Conservation (phyloP, 2,329 filamentous ascomycete species). For the Cryphonectria nitschkei region DNA sequence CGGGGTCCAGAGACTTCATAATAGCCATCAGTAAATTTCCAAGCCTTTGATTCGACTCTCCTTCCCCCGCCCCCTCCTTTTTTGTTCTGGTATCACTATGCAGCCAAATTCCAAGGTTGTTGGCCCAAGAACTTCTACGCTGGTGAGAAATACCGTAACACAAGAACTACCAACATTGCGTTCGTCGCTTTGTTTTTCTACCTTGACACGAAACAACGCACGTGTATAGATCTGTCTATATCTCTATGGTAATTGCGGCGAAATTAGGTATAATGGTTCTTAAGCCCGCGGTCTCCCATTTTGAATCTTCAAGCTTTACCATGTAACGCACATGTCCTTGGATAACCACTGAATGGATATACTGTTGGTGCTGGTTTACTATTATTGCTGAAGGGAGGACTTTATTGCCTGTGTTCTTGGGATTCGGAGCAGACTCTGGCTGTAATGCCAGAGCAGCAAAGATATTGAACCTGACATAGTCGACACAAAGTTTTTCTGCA, state of each 20-base stretch:
- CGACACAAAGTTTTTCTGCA: neutral
- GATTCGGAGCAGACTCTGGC: neutral
- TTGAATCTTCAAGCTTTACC: neutral
- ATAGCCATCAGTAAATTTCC: neutral
- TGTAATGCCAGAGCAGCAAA: neutral
- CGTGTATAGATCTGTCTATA: constrained; percentile 15
- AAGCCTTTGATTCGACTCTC: neutral
- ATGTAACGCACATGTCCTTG: too few species aligned
- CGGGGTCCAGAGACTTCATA: neutral
- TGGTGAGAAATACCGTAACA: neutral
- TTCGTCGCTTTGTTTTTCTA: neutral
- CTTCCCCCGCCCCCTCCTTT: too few species aligned
- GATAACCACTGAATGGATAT: too few species aligned
- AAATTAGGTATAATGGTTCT: neutral
- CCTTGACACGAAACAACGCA: constrained; percentile 16
- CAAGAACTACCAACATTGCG: neutral
- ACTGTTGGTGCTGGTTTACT: too few species aligned
- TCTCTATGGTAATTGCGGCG: neutral
- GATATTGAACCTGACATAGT: neutral
- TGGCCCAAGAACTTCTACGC: neutral
- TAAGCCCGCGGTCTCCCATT: neutral
- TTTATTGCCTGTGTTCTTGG: too few species aligned
- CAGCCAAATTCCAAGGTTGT: neutral
- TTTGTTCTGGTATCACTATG: neutral
- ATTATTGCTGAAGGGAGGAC: too few species aligned